These are phyloP conservation scores for Ogataea minuta DNA, from an alignment of 805 yeast species.

Conservation along the genomic window DNA sequence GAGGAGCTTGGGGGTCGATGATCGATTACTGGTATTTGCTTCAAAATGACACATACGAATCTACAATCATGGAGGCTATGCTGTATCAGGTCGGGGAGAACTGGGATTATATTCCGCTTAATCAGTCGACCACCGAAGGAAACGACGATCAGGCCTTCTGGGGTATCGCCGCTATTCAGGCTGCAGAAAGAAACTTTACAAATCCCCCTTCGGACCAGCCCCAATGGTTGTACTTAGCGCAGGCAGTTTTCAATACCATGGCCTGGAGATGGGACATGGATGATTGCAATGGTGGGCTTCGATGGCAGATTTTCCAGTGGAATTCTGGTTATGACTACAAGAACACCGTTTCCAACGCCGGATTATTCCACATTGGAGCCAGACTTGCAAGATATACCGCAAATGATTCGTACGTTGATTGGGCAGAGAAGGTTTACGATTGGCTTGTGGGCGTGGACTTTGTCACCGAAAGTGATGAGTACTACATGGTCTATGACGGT, in stretches of 20 bases:
- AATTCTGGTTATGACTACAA: slow-evolving; percentile 92
- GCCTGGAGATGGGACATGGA: slow-evolving; percentile 77
- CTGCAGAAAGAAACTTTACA: slow-evolving; percentile 84
- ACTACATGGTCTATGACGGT: slow-evolving; percentile 66
- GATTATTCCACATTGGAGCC: slow-evolving; percentile 83
- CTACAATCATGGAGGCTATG: slow-evolving; percentile 58
- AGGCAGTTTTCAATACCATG: slow-evolving; percentile 91
- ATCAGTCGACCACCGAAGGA: slow-evolving; percentile 91
- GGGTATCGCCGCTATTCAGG: slow-evolving; percentile 91
- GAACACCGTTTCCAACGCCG: slow-evolving; percentile 88
- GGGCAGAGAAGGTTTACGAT: slow-evolving; percentile 74
- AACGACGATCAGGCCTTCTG: slow-evolving; percentile 98
- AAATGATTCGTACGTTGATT: slow-evolving; percentile 68
- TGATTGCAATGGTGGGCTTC: slow-evolving; percentile 80
- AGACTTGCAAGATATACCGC: slow-evolving; percentile 80
- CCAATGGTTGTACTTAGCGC: slow-evolving; percentile 80
- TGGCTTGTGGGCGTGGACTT: slow-evolving; percentile 66
- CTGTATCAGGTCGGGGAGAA: slow-evolving; percentile 70
- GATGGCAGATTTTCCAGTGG: slow-evolving; percentile 97
- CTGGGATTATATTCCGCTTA: slow-evolving; percentile 79
- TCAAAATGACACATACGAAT: slow-evolving; percentile 65
- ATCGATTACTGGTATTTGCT: slow-evolving; percentile 74
- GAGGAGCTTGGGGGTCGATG: slow-evolving; percentile 90
- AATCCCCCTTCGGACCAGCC: slow-evolving; percentile 62
- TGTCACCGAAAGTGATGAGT: slow-evolving; percentile 39